Evolutionary conservation across 192 early-diverging fungal species (phyloP).

Genomic region (Coemansia sp.): DNA sequence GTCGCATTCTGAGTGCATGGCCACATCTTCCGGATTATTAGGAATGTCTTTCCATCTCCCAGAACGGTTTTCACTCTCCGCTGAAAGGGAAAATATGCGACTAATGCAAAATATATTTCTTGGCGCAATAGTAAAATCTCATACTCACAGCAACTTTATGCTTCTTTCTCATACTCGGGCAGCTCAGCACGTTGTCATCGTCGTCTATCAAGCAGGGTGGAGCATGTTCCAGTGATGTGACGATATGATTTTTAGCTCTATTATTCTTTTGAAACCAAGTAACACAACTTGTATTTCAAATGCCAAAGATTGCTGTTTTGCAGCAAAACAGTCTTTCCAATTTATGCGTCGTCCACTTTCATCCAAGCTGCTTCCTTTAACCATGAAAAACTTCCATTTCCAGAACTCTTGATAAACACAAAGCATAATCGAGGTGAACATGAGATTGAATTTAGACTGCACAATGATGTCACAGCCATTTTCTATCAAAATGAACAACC

Average conservation of each 20-base stretch:
- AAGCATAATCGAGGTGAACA: background rate
- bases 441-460: background rate
- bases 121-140: background rate
- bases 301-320: background rate
- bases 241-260: too few relatives aligned
- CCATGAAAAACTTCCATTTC: background rate
- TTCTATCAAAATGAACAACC: background rate
- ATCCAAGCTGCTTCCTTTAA: background rate
- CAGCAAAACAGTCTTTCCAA: background rate
- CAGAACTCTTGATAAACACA: background rate
- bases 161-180: too few relatives aligned
- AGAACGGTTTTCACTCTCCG: background rate
- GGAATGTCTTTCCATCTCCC: background rate
- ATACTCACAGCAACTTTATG: background rate
- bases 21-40: background rate
- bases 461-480: background rate
- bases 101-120: background rate
- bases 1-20: background rate
- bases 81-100: background rate
- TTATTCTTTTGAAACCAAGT: too few relatives aligned
- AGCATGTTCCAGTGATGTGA: too few relatives aligned
- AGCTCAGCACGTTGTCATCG: too few relatives aligned
- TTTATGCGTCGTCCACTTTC: background rate
- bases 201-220: too few relatives aligned
- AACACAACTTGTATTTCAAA: background rate